Evolutionary conservation across 2,329 filamentous ascomycete species (phyloP).

Genomic region (Trichoderma semiorbis): DNA sequence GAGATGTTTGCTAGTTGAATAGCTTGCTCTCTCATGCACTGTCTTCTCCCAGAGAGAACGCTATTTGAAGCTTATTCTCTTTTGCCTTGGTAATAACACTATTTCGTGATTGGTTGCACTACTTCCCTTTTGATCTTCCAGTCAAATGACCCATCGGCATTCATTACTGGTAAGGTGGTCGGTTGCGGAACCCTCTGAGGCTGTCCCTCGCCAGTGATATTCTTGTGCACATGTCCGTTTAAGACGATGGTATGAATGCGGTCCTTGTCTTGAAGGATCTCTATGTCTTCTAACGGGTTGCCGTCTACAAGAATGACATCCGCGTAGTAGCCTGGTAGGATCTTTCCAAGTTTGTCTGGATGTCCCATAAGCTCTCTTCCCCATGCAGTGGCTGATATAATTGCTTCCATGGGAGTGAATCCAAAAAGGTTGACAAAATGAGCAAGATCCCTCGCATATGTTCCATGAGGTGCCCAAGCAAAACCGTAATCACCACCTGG

Average conservation of each 20-base stretch:
- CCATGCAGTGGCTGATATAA: neutral
- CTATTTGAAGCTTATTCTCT: too few relatives aligned
- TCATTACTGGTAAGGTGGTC: neutral
- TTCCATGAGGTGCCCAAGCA: neutral
- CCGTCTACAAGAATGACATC: neutral
- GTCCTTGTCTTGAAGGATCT: neutral
- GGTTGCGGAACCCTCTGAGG: neutral
- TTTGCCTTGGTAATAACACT: too few relatives aligned
- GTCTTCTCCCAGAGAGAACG: too few relatives aligned
- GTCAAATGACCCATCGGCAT: neutral
- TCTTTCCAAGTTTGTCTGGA: neutral
- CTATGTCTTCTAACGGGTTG: neutral
- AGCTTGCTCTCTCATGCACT: too few relatives aligned
- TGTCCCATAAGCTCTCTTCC: neutral
- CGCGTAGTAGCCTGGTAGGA: neutral
- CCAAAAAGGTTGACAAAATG: neutral
- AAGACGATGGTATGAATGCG: neutral
- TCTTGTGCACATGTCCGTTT: neutral
- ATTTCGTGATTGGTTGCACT: neutral
- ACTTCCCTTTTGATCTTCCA: neutral
- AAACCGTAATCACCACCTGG: neutral
- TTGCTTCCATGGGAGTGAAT: neutral
- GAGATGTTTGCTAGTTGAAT: too few relatives aligned
- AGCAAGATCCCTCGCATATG: neutral
- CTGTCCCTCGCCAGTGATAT: neutral